phyloP scores from a whole-genome alignment of 371 early-diverging fungal species.

The Zancudomyces culisetae region DNA sequence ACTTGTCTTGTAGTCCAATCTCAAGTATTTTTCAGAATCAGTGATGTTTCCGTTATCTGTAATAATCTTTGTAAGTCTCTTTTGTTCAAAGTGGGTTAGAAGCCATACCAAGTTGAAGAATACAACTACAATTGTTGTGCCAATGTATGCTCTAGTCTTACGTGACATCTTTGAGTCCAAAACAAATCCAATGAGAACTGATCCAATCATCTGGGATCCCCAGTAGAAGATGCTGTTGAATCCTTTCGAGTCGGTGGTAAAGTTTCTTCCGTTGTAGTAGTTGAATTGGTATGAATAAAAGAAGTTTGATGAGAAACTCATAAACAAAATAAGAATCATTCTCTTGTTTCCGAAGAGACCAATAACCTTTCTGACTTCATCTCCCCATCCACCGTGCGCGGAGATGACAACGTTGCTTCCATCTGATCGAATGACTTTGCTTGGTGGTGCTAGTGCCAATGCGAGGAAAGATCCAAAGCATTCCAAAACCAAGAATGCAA shows the following conservation, averaged over 20 bases:
- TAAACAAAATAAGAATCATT: conserved; percentile 38
- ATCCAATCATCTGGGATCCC: conserved; percentile 43
- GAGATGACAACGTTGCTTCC: conserved; percentile 35
- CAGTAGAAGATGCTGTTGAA: conserved; percentile 49
- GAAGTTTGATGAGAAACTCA: conserved; percentile 56
- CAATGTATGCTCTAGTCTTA: conserved; percentile 30
- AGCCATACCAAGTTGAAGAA: conserved; percentile 32
- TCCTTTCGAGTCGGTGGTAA: conserved; percentile 34
- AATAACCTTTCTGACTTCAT: conserved; percentile 35
- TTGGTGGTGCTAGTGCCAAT: conserved; percentile 33
- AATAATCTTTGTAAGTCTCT: conserved; percentile 14
- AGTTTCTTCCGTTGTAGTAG: conserved; percentile 20
- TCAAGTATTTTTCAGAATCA: conserved; percentile 5
- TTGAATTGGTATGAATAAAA: conserved; percentile 51
- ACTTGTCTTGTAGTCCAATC: conserved; percentile 20
- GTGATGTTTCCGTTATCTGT: conserved; percentile 5
- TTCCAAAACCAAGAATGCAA: conserved; percentile 45
- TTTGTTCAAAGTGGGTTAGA: conserved; percentile 34
- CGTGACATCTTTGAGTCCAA: conserved; percentile 31
- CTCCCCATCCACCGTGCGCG: conserved; percentile 5
- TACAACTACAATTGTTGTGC: conserved; percentile 21
- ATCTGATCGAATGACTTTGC: conserved; percentile 36
- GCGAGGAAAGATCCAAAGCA: conserved; percentile 31
- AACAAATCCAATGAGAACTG: conserved; percentile 28
- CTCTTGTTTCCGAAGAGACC: conserved; percentile 42